Evolutionary conservation across 164 flowering plant species (phyloP).

Genomic region (Taxillus chinensis): DNA sequence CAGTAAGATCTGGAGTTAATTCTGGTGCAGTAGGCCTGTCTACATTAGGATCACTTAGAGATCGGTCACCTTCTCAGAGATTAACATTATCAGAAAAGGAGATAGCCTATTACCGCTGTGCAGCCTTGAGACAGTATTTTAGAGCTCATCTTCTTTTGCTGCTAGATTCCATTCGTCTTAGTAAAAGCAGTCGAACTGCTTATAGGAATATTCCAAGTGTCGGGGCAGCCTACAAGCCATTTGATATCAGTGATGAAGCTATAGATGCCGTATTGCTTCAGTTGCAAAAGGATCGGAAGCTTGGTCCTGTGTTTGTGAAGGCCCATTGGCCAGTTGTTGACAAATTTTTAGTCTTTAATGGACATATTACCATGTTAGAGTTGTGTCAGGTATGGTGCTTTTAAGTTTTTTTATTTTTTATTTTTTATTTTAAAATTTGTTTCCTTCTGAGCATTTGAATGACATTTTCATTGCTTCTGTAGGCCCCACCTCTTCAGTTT

Average conservation of each 20-base stretch:
- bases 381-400: constrained; percentile 67
- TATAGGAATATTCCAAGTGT: constrained; percentile 53
- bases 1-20: constrained; percentile 75
- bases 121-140: constrained; percentile 86
- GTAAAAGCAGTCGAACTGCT: constrained; percentile 57
- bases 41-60: constrained; percentile 45
- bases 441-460: background rate
- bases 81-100: constrained; percentile 86
- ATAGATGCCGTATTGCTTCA: constrained; percentile 79
- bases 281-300: constrained; percentile 86
- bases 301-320: constrained; percentile 86
- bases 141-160: constrained; percentile 90
- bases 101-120: constrained; percentile 85
- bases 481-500: constrained; percentile 94
- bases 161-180: constrained; percentile 90
- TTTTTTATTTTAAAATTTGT: too few species aligned
- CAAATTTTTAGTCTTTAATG: constrained; percentile 60
- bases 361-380: constrained; percentile 86
- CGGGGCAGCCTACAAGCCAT: constrained; percentile 88
- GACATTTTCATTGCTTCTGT: constrained; percentile 7
- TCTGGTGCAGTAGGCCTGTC: constrained; percentile 48
- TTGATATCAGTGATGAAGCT: constrained; percentile 88
- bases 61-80: constrained; percentile 70
- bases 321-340: constrained; percentile 82
- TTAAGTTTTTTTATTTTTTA: too few species aligned